Conservation (phyloP, 1,139 yeast genomes). For the Suhomyces taliae region DNA sequence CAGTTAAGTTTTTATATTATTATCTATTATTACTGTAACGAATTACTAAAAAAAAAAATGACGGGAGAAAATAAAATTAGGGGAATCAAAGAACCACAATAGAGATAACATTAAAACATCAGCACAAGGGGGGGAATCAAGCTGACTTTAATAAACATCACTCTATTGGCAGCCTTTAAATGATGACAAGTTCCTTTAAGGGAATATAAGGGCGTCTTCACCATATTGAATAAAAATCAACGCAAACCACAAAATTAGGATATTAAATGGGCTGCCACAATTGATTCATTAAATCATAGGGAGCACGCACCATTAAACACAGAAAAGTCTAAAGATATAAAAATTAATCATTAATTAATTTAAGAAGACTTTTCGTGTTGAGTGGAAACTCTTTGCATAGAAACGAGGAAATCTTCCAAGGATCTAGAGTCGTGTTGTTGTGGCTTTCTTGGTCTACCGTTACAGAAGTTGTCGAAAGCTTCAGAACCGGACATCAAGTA, state of each 20-base stretch:
- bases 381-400: slow-evolving; percentile 98
- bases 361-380: slow-evolving; percentile 82
- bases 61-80: slow-evolving; percentile 20
- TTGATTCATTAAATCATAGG: slow-evolving; percentile 8
- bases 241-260: slow-evolving; percentile 10
- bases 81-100: slow-evolving; percentile 24
- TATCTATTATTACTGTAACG: slow-evolving; percentile 33
- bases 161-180: slow-evolving; percentile 6
- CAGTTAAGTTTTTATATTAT: slow-evolving; percentile 19
- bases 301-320: slow-evolving; percentile 7
- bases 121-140: slow-evolving; percentile 11
- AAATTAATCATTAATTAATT: slow-evolving; percentile 8
- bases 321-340: not conserved
- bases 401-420: slow-evolving; percentile 91
- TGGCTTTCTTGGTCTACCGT: slow-evolving; percentile 78
- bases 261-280: slow-evolving; percentile 6
- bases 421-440: slow-evolving; percentile 65
- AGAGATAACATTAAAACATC: slow-evolving; percentile 6
- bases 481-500: slow-evolving; percentile 86
- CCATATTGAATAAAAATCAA: slow-evolving; percentile 6
- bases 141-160: slow-evolving; percentile 2
- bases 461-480: slow-evolving; percentile 89
- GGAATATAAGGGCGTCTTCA: slow-evolving; percentile 2
- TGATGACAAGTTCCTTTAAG: not conserved
- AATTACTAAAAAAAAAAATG: slow-evolving; percentile 21